Percentiles rank a stretch among this genome's conserved stretches.
Evolutionary conservation across 1,284 basidiomycete genomes (phyloP).

Genomic region (Papiliotrema terrestris): DNA sequence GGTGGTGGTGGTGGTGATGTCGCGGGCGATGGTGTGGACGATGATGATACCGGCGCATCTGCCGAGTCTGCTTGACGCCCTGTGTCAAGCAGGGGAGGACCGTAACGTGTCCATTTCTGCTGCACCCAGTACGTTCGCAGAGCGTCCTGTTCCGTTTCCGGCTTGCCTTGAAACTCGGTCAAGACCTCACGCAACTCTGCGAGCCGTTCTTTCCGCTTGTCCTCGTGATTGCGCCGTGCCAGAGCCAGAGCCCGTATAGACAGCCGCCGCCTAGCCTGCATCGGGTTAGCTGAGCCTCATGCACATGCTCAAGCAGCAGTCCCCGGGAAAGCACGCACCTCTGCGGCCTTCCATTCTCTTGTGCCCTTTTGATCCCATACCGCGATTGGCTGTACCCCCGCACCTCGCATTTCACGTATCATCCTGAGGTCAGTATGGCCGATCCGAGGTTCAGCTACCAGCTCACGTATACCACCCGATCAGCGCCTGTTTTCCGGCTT

Average conservation of each 20-base stretch:
- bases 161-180: constrained; percentile 9
- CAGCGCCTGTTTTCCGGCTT: constrained; percentile 30
- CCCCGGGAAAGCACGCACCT: constrained; percentile 33
- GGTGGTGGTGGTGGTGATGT: too few species aligned
- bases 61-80: too few species aligned
- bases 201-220: constrained; percentile 17
- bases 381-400: constrained; percentile 38
- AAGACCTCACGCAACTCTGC: constrained; percentile 9
- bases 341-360: constrained; percentile 46
- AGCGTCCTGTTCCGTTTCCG: constrained; percentile 12
- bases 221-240: constrained; percentile 37
- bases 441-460: too few species aligned
- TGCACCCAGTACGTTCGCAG: constrained; percentile 16
- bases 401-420: constrained; percentile 35
- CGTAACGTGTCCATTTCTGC: constrained; percentile 1
- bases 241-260: constrained; percentile 19
- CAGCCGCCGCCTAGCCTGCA: constrained; percentile 22
- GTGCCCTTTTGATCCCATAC: constrained; percentile 46
- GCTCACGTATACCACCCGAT: constrained; percentile 47
- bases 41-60: too few species aligned
- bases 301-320: too few species aligned
- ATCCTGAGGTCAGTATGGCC: constrained; percentile 6
- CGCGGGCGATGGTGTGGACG: too few species aligned
- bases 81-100: background rate
- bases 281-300: too few species aligned